Evolutionary conservation across 495 filamentous ascomycete genomes (phyloP), one percentile per base, ranked within the genome.

Genomic region (Trichoderma virens): DNA sequence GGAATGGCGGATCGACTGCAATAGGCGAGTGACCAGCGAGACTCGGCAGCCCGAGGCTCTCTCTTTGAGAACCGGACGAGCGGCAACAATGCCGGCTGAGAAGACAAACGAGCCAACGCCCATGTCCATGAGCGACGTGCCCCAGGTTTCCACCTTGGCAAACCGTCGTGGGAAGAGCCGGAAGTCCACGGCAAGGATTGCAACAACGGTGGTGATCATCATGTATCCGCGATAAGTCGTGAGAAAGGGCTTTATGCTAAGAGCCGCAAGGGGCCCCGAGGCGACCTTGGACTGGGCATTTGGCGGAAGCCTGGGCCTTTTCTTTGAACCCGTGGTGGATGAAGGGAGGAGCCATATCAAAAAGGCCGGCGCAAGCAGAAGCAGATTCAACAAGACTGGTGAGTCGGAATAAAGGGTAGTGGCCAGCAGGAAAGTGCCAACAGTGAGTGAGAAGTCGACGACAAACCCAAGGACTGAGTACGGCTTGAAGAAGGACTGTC

Each of bases 41-140:
- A 79, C 73, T 31, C 70, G 59, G 41, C 74, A 79, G 5, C 78
- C 79, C 35, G 76, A 76, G 16, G 85, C 72, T 38, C 83, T 79
- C 66, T 86, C 84, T 70, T 91, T 93, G 28, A 97, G 78, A n/a
- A 92, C 78, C n/a, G 90, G 83, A 47, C 93, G 84, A 5, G 94
- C 91, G 28, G 90, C 90, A 5, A 98, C 90, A n/a, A 97, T 72
- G n/a, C 94, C 94, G 5, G 88, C 89, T 2, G 92, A 92, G 76
- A 96, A 99, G 65, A 99, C 94, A 70, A 99, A 99, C 1, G 93
- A 96, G 5, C 94, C 94, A 56, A 99, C 94, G 11, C 94, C 94
- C 69, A 98, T 81, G 75, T 99, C 94, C 94, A 99, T 99, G 66
- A 99, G 73, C 3, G 93, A 97, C 25, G 94, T 97, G 25, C 94